Evolutionary conservation across 1,284 basidiomycete genomes (phyloP), one percentile per base, ranked within the genome.

Genomic region (Clitocybe nebularis): DNA sequence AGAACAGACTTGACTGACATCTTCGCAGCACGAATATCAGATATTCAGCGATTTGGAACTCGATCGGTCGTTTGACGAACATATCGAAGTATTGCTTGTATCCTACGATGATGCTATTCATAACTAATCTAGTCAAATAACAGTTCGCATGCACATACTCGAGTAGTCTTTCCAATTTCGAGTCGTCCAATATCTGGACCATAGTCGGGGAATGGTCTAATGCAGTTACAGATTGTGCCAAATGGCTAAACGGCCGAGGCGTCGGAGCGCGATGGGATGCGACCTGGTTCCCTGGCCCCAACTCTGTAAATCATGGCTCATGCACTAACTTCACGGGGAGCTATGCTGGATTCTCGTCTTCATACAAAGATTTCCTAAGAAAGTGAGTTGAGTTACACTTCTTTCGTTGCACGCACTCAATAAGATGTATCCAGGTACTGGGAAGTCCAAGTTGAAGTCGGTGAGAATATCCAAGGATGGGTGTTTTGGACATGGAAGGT

Each of bases 401-500:
- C 14, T 17, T 39, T 14, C 3, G 13, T 14, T 23, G 21, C 14
- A 24, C 8, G n/a, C 14, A 32, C 6, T 38, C 35, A 17, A 29
- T 20, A 37, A 20, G 25, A 8, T 26, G 9, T 17, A 19, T 22
- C 13, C 35, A 83, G 79, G 53, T 85, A 87, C 62, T 93, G 80
- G 75, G 89, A 92, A 59, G 81, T 81, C 2, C 90, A 93, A 61
- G 72, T 78, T 22, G 70, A 75, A 36, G 69, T 81, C 39, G 81
- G 79, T 3, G 83, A 85, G 61, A 67, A 63, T 13, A 68, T 79
- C 5, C 74, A 79, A 39, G 87, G 88, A n/a, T 90, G 86, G 86
- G 69, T 86, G n/a, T 85, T 75, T 58, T 89, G 87, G 87, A 79
- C 85, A 8, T 89, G 86, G 85, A 88, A 88, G 75, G 83, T 79